Evolutionary conservation across 495 filamentous ascomycete genomes (phyloP), one percentile per base, ranked within the genome.

Genomic region (Tuber magnatum): DNA sequence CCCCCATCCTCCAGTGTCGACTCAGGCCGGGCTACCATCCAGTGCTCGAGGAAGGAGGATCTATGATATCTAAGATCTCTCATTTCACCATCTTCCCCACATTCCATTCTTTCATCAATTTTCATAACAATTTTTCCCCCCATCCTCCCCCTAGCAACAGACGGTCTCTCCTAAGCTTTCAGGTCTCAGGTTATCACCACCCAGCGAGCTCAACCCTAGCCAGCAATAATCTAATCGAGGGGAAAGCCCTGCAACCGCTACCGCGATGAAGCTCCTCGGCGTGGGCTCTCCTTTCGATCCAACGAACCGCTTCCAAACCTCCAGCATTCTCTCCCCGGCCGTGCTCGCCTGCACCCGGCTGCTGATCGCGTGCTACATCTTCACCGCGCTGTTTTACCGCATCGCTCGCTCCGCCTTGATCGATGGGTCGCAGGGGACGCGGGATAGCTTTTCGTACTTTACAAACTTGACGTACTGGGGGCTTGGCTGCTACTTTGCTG

Each of bases 401-500:
- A 88, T 93, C 80, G 88, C 84, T 68, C 92, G 82, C 40, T 80
- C 80, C 20, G 68, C 76, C 2, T 65, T 78, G 3, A 73, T 83
- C 44, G 83, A 85, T 81, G 78, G 81, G 5, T 83, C 84, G 71
- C 18, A 71, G 16, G 71, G 44, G 8, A 83, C 87, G 65, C 84
- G 84, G 41, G 82, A 85, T 65, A 84, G 84, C 70, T 95, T 94
- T 86, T 91, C 88, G 77, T 96, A 88, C 87, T 96, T 96, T 86
- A 96, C 93, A 65, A 87, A 88, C 81, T 83, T 92, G 71, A 91
- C 90, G 7, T 94, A 91, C 85, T 94, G 92, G 91, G 91, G 92
- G 0, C 79, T 94, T 35, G 90, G 86, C 32, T 94, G 94, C 85
- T 96, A 95, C 85, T 90, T 90, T 83, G 84, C 88, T 28, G 84